Conservation (phyloP, 495 filamentous ascomycete species). For the Aspergillus indologenus region DNA sequence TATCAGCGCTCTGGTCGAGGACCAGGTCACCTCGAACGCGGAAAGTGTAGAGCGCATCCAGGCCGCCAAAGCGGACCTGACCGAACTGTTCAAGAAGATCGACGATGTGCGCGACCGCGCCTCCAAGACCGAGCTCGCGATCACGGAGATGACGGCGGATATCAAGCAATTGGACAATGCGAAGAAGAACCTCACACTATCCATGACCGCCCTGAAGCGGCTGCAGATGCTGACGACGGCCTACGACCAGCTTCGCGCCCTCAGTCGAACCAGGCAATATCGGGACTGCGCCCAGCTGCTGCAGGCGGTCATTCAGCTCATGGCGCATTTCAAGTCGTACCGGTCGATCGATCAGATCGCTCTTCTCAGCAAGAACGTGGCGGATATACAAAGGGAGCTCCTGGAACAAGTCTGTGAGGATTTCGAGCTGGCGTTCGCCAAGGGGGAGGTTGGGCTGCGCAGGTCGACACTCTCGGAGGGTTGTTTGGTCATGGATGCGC, state of each 20-base stretch:
- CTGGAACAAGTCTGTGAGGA: constrained; percentile 97
- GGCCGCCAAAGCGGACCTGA: constrained; percentile 82
- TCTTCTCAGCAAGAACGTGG: constrained; percentile 85
- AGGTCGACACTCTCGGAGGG: constrained; percentile 76
- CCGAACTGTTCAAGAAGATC: constrained; percentile 89
- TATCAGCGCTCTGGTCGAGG: constrained; percentile 71
- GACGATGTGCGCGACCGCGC: constrained; percentile 89
- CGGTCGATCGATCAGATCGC: constrained; percentile 97
- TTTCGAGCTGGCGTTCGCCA: constrained; percentile 93
- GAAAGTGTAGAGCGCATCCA: constrained; percentile 88
- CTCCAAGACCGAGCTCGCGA: constrained; percentile 87
- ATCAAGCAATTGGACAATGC: constrained; percentile 97
- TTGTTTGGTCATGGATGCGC: constrained; percentile 89
- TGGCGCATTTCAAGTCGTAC: constrained; percentile 98
- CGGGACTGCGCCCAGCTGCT: constrained; percentile 93
- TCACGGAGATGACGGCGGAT: constrained; percentile 98
- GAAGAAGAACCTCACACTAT: constrained; percentile 92
- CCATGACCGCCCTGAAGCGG: constrained; percentile 96
- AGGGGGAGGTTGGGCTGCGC: constrained; percentile 71
- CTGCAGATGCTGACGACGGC: constrained; percentile 98
- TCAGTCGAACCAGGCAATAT: constrained; percentile 86
- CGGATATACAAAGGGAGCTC: constrained; percentile 89
- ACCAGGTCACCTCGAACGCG: constrained; percentile 81
- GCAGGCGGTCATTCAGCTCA: constrained; percentile 94
- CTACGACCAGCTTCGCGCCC: constrained; percentile 87